Conservation (phyloP, 768 basidiomycete species). For the Suillus americanus region DNA sequence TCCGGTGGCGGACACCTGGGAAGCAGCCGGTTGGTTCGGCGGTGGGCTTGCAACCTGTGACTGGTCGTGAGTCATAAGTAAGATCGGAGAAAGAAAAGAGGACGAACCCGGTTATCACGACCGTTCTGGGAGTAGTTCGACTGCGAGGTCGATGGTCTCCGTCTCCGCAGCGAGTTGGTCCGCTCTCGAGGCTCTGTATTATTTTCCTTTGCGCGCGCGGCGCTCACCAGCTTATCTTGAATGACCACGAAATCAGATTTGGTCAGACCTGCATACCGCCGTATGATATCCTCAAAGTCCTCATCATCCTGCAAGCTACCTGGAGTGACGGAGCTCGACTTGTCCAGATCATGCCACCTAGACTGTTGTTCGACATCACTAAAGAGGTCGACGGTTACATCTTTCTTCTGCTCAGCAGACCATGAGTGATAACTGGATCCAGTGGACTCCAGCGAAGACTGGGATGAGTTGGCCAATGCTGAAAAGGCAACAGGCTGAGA, state of each 20-base stretch:
- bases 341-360: conserved; percentile 68
- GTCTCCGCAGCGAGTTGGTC: conserved; percentile 66
- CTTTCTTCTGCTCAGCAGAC: conserved; percentile 59
- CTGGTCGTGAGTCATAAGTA: background rate
- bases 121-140: conserved; percentile 66
- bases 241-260: conserved; percentile 70
- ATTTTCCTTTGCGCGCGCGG: conserved; percentile 55
- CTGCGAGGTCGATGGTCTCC: conserved; percentile 82
- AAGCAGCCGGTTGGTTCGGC: conserved; percentile 39
- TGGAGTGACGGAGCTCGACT: conserved; percentile 46
- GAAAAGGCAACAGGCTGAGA: conserved; percentile 66
- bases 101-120: conserved; percentile 42
- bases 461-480: conserved; percentile 70
- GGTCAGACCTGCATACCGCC: conserved; percentile 63
- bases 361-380: conserved; percentile 47
- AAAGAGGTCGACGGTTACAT: conserved; percentile 54
- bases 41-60: conserved; percentile 60
- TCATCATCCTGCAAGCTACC: conserved; percentile 53
- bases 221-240: conserved; percentile 73
- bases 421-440: conserved; percentile 87
- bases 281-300: conserved; percentile 68
- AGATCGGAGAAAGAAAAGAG: conserved; percentile 4
- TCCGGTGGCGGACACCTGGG: conserved; percentile 30
- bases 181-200: conserved; percentile 61
- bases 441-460: conserved; percentile 74